These are phyloP conservation scores for Curvularia sp. DNA, from an alignment of 2,329 filamentous ascomycete species.

Conservation along the genomic window DNA sequence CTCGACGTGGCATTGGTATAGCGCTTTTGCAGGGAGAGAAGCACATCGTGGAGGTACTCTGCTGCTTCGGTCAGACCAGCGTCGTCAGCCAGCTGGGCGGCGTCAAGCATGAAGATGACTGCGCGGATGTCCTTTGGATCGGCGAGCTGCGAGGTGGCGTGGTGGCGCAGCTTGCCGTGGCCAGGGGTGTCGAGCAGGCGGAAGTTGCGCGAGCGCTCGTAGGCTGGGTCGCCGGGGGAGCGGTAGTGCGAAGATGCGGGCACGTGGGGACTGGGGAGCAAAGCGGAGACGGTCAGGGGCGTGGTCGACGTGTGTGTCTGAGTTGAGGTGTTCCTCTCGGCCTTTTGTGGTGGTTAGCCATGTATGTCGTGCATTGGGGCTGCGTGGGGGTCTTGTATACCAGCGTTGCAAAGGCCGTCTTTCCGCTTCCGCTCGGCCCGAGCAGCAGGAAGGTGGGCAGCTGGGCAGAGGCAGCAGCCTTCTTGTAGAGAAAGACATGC, in stretches of 20 bases:
- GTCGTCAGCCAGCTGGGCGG: constrained; percentile 60
- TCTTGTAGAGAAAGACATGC: constrained; percentile 75
- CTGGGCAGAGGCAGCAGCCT: constrained; percentile 66
- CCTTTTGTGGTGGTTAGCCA: constrained; percentile 38
- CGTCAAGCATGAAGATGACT: constrained; percentile 89
- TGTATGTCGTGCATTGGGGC: not conserved
- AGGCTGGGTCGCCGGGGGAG: constrained; percentile 68
- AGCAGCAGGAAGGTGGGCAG: constrained; percentile 81
- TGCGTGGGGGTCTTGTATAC: constrained; percentile 40
- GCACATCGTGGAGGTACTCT: constrained; percentile 84
- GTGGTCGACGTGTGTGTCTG: constrained; percentile 60
- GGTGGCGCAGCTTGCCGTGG: constrained; percentile 87
- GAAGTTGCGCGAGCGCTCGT: constrained; percentile 67
- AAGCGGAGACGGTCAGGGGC: constrained; percentile 64
- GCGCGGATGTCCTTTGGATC: constrained; percentile 65
- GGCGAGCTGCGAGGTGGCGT: constrained; percentile 64
- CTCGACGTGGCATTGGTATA: constrained; percentile 64
- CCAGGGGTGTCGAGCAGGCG: constrained; percentile 88
- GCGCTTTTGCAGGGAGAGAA: constrained; percentile 82
- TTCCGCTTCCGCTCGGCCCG: constrained; percentile 83
- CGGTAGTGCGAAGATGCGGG: constrained; percentile 69
- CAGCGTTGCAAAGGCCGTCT: constrained; percentile 85
- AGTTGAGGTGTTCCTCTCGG: constrained; percentile 63
- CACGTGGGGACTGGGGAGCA: constrained; percentile 63
- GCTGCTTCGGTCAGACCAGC: constrained; percentile 73